These are phyloP conservation scores for Sclerotinia glacialis DNA, from an alignment of 2,329 filamentous ascomycete genomes.

Conservation along the genomic window DNA sequence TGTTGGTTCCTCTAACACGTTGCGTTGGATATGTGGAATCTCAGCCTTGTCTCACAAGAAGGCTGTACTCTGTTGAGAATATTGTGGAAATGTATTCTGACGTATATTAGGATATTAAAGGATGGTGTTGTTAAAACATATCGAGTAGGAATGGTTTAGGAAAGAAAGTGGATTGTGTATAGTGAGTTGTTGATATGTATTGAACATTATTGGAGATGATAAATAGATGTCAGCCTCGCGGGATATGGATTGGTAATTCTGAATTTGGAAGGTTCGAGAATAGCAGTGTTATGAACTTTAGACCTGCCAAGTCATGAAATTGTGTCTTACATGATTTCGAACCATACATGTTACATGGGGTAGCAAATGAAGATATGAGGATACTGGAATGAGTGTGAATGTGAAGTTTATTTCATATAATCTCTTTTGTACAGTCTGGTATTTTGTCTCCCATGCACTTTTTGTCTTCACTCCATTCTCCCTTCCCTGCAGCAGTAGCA, in stretches of 20 bases:
- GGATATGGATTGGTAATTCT: constrained; percentile 12
- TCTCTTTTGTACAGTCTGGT: constrained; percentile 23
- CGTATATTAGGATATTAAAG: background rate
- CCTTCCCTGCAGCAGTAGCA: background rate
- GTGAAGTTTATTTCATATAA: constrained; percentile 19
- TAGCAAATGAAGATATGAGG: background rate
- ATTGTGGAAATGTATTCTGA: background rate
- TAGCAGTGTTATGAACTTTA: background rate
- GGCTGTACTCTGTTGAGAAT: background rate
- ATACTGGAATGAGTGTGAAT: constrained; percentile 2
- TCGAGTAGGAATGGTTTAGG: background rate
- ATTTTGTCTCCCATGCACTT: constrained; percentile 15
- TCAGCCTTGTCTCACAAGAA: constrained; percentile 3
- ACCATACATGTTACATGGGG: background rate
- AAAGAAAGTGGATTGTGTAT: background rate
- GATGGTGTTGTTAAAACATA: background rate
- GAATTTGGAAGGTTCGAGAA: constrained; percentile 10
- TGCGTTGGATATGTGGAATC: background rate
- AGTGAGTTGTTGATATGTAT: background rate
- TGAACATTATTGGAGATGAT: background rate
- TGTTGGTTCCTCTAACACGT: background rate
- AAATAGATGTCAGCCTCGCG: constrained; percentile 3
- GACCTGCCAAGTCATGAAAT: background rate
- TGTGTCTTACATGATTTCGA: background rate
- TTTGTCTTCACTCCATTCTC: constrained; percentile 1